These are phyloP conservation scores for Helotiales sp. DNA, from an alignment of 2,329 filamentous ascomycete species.

Conservation along the genomic window DNA sequence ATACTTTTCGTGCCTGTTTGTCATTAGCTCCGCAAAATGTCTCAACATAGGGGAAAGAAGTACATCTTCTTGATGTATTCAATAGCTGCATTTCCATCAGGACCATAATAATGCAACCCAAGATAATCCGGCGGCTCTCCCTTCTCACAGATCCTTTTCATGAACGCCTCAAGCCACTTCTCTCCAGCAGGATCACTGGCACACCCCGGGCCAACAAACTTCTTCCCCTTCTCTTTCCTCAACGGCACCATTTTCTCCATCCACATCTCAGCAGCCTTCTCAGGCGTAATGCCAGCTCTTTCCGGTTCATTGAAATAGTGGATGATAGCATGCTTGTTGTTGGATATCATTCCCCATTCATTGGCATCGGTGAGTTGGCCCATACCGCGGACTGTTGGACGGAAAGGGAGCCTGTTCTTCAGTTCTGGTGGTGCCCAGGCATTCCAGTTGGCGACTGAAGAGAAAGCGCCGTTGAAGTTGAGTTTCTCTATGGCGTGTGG, in stretches of 20 bases:
- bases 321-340: conserved; percentile 43
- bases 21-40: conserved; percentile 5
- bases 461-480: conserved; percentile 44
- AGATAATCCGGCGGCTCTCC: conserved; percentile 48
- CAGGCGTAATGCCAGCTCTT: conserved; percentile 43
- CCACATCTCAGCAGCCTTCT: conserved; percentile 49
- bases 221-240: conserved; percentile 43
- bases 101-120: conserved; percentile 52
- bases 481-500: conserved; percentile 46
- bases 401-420: conserved; percentile 45
- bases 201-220: conserved; percentile 48
- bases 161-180: conserved; percentile 50
- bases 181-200: conserved; percentile 47
- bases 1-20: conserved; percentile 39
- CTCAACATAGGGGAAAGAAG: too few relatives aligned
- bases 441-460: conserved; percentile 50
- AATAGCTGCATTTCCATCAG: conserved; percentile 44
- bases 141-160: conserved; percentile 43
- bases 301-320: conserved; percentile 55
- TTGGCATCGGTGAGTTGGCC: conserved; percentile 45
- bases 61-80: conserved; percentile 46
- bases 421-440: conserved; percentile 49
- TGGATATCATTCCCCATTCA: conserved; percentile 46
- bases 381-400: conserved; percentile 49
- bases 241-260: conserved; percentile 46